A percentile compares a stretch with the other conserved stretches of the same genome.
Conservation (phyloP, 2,329 filamentous ascomycete genomes). For the Didymella arachidicola region DNA sequence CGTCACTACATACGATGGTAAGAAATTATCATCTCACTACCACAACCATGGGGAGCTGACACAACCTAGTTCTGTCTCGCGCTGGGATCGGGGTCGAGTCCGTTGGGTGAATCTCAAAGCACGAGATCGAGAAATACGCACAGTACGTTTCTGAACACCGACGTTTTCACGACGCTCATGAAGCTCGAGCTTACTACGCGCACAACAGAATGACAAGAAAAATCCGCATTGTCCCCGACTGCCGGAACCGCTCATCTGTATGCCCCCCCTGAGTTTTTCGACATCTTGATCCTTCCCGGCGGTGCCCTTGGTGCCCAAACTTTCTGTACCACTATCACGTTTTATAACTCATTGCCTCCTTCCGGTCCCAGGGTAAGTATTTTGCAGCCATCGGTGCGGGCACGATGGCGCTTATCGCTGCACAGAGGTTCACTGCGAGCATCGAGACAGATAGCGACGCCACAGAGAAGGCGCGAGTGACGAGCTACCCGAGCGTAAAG, state of each 20-base stretch:
- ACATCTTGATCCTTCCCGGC: slow-evolving; percentile 51
- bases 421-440: slow-evolving; percentile 19
- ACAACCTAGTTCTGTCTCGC: slow-evolving; percentile 45
- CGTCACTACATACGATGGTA: slow-evolving; percentile 52
- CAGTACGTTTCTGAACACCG: slow-evolving; percentile 32
- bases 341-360: slow-evolving; percentile 41
- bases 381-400: slow-evolving; percentile 51
- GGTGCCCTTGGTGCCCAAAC: slow-evolving; percentile 50
- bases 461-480: slow-evolving; percentile 39
- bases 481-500: slow-evolving; percentile 51
- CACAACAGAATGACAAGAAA: slow-evolving; percentile 48
- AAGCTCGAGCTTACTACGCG: not conserved
- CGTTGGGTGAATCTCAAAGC: slow-evolving; percentile 45
- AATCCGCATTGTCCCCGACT: slow-evolving; percentile 49
- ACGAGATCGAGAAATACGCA: slow-evolving; percentile 35
- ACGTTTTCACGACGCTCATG: not conserved
- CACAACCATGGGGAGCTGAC: not conserved
- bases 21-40: not conserved
- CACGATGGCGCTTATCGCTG: slow-evolving; percentile 49
- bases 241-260: slow-evolving; percentile 29
- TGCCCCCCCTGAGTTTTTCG: slow-evolving; percentile 29
- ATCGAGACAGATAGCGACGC: slow-evolving; percentile 17
- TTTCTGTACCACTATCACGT: slow-evolving; percentile 37
- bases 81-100: slow-evolving; percentile 50
- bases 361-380: slow-evolving; percentile 41